Evolutionary conservation across 306 rosid genomes (phyloP).

Genomic region (Myrica gale): DNA sequence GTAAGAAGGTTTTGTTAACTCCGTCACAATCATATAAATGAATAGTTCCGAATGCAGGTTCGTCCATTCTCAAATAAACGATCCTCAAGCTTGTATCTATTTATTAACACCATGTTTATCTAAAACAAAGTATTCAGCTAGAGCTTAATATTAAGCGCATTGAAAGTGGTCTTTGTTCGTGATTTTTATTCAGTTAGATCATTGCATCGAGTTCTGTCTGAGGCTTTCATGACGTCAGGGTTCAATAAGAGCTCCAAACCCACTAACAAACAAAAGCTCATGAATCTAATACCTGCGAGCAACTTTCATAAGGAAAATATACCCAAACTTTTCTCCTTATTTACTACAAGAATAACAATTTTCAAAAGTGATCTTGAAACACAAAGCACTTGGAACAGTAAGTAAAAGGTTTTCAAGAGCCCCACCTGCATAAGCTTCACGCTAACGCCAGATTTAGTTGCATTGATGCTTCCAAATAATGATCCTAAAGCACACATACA

Average conservation of each 20-base stretch:
- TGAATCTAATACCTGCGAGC: not conserved
- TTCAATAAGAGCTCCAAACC: not conserved
- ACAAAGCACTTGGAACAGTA: conserved; percentile 2
- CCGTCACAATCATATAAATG: not conserved
- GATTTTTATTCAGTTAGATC: not conserved
- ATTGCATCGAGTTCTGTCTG: not conserved
- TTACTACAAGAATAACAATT: not conserved
- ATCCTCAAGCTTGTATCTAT: not conserved
- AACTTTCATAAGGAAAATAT: not conserved
- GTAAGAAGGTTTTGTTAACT: not conserved
- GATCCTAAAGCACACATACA: conserved; percentile 53
- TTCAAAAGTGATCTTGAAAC: not conserved
- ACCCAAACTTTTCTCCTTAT: not conserved
- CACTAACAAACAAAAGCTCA: not conserved
- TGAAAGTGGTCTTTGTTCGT: not conserved
- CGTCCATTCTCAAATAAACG: not conserved
- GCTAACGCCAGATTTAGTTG: conserved; percentile 63
- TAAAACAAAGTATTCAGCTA: not conserved
- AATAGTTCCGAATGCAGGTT: not conserved
- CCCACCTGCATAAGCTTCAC: conserved; percentile 90
- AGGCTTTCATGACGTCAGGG: not conserved
- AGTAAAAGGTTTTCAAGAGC: conserved; percentile 9
- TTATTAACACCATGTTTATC: not conserved
- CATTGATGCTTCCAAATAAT: conserved; percentile 72
- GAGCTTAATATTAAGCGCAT: not conserved